Evolutionary conservation across 306 rosid species (phyloP), one percentile per base, ranked within the genome.

Genomic region (Hylodesmum podocarpum): DNA sequence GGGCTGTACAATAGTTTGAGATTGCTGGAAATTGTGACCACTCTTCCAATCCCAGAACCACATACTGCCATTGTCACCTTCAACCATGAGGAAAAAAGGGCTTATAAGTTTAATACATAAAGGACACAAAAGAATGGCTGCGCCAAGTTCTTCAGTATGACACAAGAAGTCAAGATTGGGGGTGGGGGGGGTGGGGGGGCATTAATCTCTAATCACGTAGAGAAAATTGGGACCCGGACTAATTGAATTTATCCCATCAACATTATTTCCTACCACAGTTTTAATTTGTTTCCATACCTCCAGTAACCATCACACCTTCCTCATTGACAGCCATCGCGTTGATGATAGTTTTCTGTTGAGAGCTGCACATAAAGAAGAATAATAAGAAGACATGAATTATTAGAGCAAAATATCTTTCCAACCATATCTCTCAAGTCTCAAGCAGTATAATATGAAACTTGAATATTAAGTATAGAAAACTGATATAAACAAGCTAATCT

Each of bases 11-110:
- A 95, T 92, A 70, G 97, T 92, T 86, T 95, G 99, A 12, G 93
- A 25, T 84, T 95, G 99, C 83, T 95, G 99, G 61, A 84, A 95
- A 85, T 92, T 95, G 81, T 95, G 97, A 59, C 99, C 97, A 46
- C 99, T 95, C 87, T 89, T 91, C 99, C 99, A 95, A 61, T 92
- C 99, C 99, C 99, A 95, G 81, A 95, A 95, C 99, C 99, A 95
- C 77, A 95, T 2, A 75, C 99, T 95, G 73, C 99, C 99, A 21
- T 95, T 95, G 88, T 95, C 99, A 81, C 99, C 99, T 95, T 66
- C 58, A 83, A 67, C 59, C 22, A 47, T 54, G 51, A 49, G 16
- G 53, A 34, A 68, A 8, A 46, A 11, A 0, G 9, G 62, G 39
- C 34, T 29, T 34, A 25, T n/a, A 51, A 64, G 43, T 47, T 72